These are phyloP conservation scores for Cairneyella variabilis DNA, from an alignment of 495 filamentous ascomycete genomes.

Conservation along the genomic window DNA sequence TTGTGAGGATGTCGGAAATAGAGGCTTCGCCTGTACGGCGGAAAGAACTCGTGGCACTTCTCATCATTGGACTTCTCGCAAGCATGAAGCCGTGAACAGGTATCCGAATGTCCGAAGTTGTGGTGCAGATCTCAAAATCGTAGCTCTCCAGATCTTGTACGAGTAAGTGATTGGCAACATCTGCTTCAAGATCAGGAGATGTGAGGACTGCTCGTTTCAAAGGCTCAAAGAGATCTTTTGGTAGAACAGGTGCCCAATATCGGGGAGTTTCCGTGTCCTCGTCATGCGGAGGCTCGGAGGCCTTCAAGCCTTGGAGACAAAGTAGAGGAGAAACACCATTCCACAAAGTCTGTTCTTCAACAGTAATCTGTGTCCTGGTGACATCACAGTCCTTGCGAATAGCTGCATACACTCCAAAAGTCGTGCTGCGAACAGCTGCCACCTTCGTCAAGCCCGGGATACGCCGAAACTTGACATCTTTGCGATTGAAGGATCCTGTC, in stretches of 20 bases:
- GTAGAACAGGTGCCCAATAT: slow-evolving; percentile 16
- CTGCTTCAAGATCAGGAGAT: slow-evolving; percentile 21
- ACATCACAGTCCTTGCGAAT: slow-evolving; percentile 83
- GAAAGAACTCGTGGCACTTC: slow-evolving; percentile 54
- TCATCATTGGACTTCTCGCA: slow-evolving; percentile 64
- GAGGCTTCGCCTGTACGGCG: slow-evolving; percentile 31
- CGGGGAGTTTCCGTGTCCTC: slow-evolving; percentile 11
- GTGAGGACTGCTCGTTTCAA: slow-evolving; percentile 24
- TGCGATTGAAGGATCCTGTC: slow-evolving; percentile 50
- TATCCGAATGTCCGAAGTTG: slow-evolving; percentile 58
- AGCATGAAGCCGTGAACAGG: slow-evolving; percentile 84
- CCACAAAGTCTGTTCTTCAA: slow-evolving; percentile 65
- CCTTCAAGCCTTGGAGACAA: slow-evolving; percentile 49
- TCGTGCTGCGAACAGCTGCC: slow-evolving; percentile 76
- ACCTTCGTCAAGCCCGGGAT: slow-evolving; percentile 84
- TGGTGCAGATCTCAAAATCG: slow-evolving; percentile 37
- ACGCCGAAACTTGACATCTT: slow-evolving; percentile 89
- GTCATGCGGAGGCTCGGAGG: slow-evolving; percentile 24
- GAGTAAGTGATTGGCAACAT: slow-evolving; percentile 24
- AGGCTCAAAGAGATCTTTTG: slow-evolving; percentile 15
- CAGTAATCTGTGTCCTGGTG: slow-evolving; percentile 65
- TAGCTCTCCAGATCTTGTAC: slow-evolving; percentile 39
- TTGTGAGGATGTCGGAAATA: slow-evolving; percentile 13
- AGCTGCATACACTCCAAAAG: slow-evolving; percentile 84
- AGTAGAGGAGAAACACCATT: slow-evolving; percentile 67